Evolutionary conservation across 1,284 basidiomycete genomes (phyloP).

Genomic region (Trichosporon faecale): DNA sequence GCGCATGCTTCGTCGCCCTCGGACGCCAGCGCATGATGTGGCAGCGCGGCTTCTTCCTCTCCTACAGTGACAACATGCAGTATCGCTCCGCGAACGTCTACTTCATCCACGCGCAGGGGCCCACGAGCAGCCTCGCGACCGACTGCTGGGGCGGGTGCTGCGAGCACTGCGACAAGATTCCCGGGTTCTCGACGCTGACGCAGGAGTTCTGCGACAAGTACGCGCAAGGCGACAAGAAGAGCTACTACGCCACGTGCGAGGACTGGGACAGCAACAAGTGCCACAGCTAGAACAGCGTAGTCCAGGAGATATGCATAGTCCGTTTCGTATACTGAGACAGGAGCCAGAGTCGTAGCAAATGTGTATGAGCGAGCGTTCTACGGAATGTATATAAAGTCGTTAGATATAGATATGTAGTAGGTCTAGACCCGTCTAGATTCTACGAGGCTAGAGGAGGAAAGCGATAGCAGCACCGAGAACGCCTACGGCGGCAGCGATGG

Average conservation of each 20-base stretch:
- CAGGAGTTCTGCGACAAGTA: neutral
- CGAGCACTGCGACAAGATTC: neutral
- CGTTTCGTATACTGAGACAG: neutral
- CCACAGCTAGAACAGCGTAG: neutral
- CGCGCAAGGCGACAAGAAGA: neutral
- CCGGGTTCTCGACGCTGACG: neutral
- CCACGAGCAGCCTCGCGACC: neutral
- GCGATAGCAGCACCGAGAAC: conserved; percentile 5
- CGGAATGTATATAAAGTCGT: neutral
- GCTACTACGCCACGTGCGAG: neutral
- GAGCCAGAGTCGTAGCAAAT: neutral
- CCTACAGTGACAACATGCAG: neutral
- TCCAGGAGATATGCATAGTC: neutral
- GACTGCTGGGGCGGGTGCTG: neutral
- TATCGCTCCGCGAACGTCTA: neutral
- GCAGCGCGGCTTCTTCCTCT: neutral
- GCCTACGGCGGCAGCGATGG: neutral
- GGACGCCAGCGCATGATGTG: neutral
- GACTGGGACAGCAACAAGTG: neutral
- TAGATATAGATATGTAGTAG: neutral
- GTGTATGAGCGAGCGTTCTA: conserved; percentile 2
- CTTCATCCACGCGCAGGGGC: neutral
- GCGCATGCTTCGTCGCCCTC: neutral
- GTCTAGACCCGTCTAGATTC: neutral
- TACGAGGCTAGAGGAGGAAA: conserved; percentile 8